Percentiles rank a stretch among this genome's conserved stretches.
These are phyloP conservation scores for Schizophyllum amplum DNA, from an alignment of 1,284 basidiomycete genomes.

Conservation along the genomic window DNA sequence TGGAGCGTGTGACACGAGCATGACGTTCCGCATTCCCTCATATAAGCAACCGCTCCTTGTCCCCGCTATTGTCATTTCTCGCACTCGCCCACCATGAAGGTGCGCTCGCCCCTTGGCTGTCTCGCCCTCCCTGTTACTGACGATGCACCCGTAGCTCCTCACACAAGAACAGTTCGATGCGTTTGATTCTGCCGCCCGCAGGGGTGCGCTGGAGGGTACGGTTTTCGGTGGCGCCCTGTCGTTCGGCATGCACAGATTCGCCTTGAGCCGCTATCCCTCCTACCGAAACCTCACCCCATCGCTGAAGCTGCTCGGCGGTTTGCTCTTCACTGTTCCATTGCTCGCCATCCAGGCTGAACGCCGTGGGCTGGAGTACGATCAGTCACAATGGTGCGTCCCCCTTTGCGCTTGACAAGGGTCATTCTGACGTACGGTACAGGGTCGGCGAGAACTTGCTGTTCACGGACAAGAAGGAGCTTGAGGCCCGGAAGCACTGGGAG, in stretches of 20 bases:
- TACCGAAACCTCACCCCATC: conserved; percentile 68
- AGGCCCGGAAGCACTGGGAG: conserved; percentile 55
- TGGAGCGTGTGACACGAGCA: not conserved
- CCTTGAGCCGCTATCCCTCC: conserved; percentile 46
- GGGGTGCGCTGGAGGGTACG: conserved; percentile 61
- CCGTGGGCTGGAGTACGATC: conserved; percentile 66
- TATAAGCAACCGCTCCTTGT: not conserved
- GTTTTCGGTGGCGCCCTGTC: conserved; percentile 43
- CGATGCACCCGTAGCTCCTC: conserved; percentile 24
- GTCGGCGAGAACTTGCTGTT: conserved; percentile 50
- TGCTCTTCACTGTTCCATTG: conserved; percentile 60
- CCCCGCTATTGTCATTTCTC: not conserved
- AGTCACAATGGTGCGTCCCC: conserved; percentile 53
- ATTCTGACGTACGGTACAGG: conserved; percentile 29
- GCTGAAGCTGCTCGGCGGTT: conserved; percentile 68
- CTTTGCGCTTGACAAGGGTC: not conserved
- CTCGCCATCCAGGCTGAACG: conserved; percentile 76
- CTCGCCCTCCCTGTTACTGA: not conserved
- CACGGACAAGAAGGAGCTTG: conserved; percentile 24
- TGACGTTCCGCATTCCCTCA: not conserved
- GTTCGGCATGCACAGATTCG: conserved; percentile 49
- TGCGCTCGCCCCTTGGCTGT: not conserved
- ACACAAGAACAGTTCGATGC: conserved; percentile 39
- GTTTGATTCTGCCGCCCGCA: conserved; percentile 45
- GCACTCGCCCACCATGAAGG: not conserved